Percentiles rank a stretch among this genome's conserved stretches.
These are phyloP conservation scores for Diplodia corticola DNA, from an alignment of 2,329 filamentous ascomycete genomes.

Conservation along the genomic window DNA sequence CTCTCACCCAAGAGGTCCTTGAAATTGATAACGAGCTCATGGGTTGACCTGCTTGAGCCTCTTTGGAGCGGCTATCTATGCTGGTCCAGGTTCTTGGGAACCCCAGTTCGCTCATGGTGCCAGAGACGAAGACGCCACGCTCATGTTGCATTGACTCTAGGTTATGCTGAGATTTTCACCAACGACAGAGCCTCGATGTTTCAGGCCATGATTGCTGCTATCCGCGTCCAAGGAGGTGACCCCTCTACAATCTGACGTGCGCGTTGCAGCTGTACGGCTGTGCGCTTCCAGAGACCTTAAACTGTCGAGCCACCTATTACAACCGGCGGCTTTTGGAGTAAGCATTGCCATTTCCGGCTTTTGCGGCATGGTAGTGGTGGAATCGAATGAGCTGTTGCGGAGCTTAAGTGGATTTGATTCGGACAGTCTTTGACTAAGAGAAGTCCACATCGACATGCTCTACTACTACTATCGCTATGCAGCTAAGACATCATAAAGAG, in stretches of 20 bases:
- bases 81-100: background rate
- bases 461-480: background rate
- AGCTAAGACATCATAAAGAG: background rate
- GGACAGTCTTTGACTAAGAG: background rate
- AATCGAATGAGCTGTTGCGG: background rate
- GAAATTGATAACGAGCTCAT: conserved; percentile 30
- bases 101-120: background rate
- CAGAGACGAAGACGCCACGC: background rate
- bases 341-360: background rate
- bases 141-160: background rate
- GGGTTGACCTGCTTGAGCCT: background rate
- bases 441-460: background rate
- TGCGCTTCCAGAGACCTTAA: background rate
- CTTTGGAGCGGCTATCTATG: background rate
- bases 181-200: background rate
- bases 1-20: conserved; percentile 37
- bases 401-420: background rate
- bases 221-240: background rate
- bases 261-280: background rate
- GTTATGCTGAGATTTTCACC: background rate
- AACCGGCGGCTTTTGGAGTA: background rate
- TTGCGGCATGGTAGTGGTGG: background rate
- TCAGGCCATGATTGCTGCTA: background rate
- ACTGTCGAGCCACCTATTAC: background rate
- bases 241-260: background rate